Evolutionary conservation across 164 flowering plant species (phyloP).

Genomic region (Magnolia kwangsiensis): DNA sequence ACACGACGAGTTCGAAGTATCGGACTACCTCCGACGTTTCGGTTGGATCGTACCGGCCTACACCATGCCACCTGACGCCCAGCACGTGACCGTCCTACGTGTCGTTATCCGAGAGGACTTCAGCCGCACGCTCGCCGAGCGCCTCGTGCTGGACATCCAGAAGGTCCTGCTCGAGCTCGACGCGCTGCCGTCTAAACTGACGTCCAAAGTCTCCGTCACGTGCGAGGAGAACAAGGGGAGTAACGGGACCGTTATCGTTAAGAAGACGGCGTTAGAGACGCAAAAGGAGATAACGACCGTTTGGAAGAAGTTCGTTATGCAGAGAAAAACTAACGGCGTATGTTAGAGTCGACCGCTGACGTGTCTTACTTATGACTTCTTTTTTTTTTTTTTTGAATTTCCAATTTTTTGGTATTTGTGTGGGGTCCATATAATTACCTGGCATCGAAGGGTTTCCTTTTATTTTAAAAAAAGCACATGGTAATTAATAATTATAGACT

Average conservation of each 20-base stretch:
- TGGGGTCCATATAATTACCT: too few species aligned
- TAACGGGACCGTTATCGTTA: slow-evolving; percentile 6
- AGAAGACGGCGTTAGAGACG: slow-evolving; percentile 39
- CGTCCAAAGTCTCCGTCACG: background rate
- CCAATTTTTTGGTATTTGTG: too few species aligned
- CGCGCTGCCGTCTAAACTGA: slow-evolving; percentile 25
- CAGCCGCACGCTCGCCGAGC: slow-evolving; percentile 65
- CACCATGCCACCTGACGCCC: slow-evolving; percentile 62
- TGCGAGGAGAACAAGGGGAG: background rate
- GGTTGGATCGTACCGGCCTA: slow-evolving; percentile 47
- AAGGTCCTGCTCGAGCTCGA: slow-evolving; percentile 62
- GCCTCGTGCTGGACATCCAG: slow-evolving; percentile 51
- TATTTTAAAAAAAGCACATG: background rate
- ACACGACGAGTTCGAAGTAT: slow-evolving; percentile 30
- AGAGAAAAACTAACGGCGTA: slow-evolving; percentile 36
- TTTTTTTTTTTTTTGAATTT: too few species aligned
- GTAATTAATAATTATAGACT: background rate
- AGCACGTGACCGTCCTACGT: slow-evolving; percentile 55
- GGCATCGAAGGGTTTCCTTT: too few species aligned
- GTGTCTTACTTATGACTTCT: background rate
- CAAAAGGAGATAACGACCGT: slow-evolving; percentile 46
- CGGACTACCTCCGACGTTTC: slow-evolving; percentile 27
- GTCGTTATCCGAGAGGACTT: slow-evolving; percentile 74
- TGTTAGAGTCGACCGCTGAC: slow-evolving; percentile 25
- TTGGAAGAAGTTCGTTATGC: slow-evolving; percentile 46